A percentile compares a stretch with the other conserved stretches of the same genome.
Conservation (phyloP, 2,329 filamentous ascomycete genomes). For the Geosmithia flava region DNA sequence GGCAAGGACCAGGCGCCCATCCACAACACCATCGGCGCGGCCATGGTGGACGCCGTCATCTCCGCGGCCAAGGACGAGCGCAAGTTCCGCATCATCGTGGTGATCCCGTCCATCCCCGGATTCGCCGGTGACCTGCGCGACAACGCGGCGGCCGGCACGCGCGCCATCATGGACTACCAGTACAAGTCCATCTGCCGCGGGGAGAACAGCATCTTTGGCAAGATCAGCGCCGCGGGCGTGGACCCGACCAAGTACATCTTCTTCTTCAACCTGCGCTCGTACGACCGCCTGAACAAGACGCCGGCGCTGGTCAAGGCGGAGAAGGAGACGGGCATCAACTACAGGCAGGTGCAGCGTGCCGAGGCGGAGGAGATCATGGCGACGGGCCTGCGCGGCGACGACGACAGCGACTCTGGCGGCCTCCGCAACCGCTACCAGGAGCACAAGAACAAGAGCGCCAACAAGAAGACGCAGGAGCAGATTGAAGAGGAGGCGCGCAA, state of each 20-base stretch:
- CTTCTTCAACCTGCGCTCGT: constrained; percentile 86
- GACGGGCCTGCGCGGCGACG: constrained; percentile 52
- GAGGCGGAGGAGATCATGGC: constrained; percentile 84
- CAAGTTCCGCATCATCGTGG: constrained; percentile 80
- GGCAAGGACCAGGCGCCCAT: constrained; percentile 78
- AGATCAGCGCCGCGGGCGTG: constrained; percentile 59
- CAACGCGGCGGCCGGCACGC: constrained; percentile 70
- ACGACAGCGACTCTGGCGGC: neutral
- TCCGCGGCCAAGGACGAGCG: constrained; percentile 68
- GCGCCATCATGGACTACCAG: constrained; percentile 97
- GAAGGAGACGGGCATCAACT: constrained; percentile 68
- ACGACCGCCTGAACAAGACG: constrained; percentile 83
- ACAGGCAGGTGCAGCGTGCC: constrained; percentile 76
- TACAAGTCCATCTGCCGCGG: constrained; percentile 93
- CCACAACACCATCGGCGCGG: constrained; percentile 74
- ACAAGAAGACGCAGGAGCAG: constrained; percentile 22
- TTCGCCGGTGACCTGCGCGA: constrained; percentile 86
- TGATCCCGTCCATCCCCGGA: constrained; percentile 86
- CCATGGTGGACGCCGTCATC: constrained; percentile 85
- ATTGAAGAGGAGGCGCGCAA: constrained; percentile 18
- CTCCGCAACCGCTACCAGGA: constrained; percentile 4
- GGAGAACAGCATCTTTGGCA: constrained; percentile 78
- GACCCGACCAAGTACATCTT: constrained; percentile 76
- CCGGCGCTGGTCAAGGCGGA: constrained; percentile 62
- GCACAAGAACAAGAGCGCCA: constrained; percentile 30